phyloP scores from a whole-genome alignment of 371 early-diverging fungal species.

The Actinomortierella ambigua region DNA sequence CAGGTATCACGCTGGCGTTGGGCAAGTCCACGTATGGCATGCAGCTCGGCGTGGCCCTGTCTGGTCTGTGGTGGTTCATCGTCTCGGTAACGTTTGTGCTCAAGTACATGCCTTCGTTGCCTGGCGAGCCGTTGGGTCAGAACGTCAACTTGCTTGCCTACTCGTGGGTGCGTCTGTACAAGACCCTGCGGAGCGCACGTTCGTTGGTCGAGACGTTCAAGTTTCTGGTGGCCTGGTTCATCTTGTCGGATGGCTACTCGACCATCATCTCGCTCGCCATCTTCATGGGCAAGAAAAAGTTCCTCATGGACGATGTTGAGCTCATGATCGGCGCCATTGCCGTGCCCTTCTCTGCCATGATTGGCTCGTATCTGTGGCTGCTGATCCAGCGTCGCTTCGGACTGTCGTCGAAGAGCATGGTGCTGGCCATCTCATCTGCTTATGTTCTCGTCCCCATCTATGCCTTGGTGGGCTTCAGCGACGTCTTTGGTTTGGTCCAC shows the following conservation, averaged over 20 bases:
- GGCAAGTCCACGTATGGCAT: slow-evolving; percentile 46
- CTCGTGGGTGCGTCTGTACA: slow-evolving; percentile 51
- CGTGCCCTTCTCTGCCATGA: slow-evolving; percentile 52
- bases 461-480: slow-evolving; percentile 60
- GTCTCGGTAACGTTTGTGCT: slow-evolving; percentile 45
- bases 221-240: slow-evolving; percentile 51
- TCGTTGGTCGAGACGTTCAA: slow-evolving; percentile 49
- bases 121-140: slow-evolving; percentile 61
- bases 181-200: slow-evolving; percentile 24
- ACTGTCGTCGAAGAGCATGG: slow-evolving; percentile 40
- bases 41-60: slow-evolving; percentile 56
- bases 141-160: slow-evolving; percentile 51
- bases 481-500: slow-evolving; percentile 51
- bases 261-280: slow-evolving; percentile 50
- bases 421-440: slow-evolving; percentile 30
- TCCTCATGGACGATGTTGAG: slow-evolving; percentile 38
- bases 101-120: slow-evolving; percentile 52
- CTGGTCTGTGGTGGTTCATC: slow-evolving; percentile 58
- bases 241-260: slow-evolving; percentile 50
- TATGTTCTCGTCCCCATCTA: slow-evolving; percentile 54
- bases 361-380: slow-evolving; percentile 60
- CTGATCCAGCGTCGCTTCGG: slow-evolving; percentile 48
- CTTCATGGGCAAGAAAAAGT: slow-evolving; percentile 54
- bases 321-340: slow-evolving; percentile 50
- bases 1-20: slow-evolving; percentile 49